These are phyloP conservation scores for Fusarium xyrophilum DNA, from an alignment of 2,329 filamentous ascomycete genomes.

Conservation along the genomic window DNA sequence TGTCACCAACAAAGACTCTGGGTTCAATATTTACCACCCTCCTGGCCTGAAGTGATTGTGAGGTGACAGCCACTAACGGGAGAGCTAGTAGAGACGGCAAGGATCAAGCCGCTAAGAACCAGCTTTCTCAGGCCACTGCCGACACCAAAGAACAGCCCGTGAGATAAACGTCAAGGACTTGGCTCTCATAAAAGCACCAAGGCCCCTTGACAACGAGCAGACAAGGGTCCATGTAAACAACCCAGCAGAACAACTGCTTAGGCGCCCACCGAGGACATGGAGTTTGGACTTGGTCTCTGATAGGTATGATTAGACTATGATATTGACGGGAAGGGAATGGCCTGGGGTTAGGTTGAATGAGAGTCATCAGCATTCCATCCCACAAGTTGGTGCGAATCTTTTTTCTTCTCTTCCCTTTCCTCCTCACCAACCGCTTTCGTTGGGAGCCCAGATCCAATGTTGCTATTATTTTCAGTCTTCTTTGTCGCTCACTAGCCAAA, in stretches of 20 bases:
- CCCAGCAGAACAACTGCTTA: slow-evolving; percentile 31
- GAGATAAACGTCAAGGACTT: slow-evolving; percentile 28
- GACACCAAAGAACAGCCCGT: neutral
- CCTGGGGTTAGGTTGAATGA: slow-evolving; percentile 10
- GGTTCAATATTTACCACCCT: slow-evolving; percentile 33
- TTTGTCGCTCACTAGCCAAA: slow-evolving; percentile 18
- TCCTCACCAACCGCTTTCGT: slow-evolving; percentile 21
- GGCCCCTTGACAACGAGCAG: slow-evolving; percentile 30
- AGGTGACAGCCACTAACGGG: slow-evolving; percentile 34
- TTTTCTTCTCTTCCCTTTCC: slow-evolving; percentile 14
- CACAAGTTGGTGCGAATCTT: slow-evolving; percentile 12
- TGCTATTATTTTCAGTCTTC: slow-evolving; percentile 2
- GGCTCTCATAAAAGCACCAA: slow-evolving; percentile 31
- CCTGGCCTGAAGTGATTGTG: slow-evolving; percentile 32
- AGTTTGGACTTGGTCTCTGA: slow-evolving; percentile 1
- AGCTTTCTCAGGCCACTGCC: slow-evolving; percentile 8
- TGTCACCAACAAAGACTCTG: slow-evolving; percentile 21
- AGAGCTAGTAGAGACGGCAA: slow-evolving; percentile 21
- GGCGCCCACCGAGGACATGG: slow-evolving; percentile 8
- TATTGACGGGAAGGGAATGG: slow-evolving; percentile 24
- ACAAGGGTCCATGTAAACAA: slow-evolving; percentile 29
- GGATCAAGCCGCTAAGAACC: slow-evolving; percentile 25
- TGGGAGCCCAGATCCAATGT: neutral
- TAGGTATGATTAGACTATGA: neutral
- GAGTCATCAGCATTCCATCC: slow-evolving; percentile 33